These are phyloP conservation scores for Gigaspora rosea DNA, from an alignment of 192 early-diverging fungal genomes.

Conservation along the genomic window DNA sequence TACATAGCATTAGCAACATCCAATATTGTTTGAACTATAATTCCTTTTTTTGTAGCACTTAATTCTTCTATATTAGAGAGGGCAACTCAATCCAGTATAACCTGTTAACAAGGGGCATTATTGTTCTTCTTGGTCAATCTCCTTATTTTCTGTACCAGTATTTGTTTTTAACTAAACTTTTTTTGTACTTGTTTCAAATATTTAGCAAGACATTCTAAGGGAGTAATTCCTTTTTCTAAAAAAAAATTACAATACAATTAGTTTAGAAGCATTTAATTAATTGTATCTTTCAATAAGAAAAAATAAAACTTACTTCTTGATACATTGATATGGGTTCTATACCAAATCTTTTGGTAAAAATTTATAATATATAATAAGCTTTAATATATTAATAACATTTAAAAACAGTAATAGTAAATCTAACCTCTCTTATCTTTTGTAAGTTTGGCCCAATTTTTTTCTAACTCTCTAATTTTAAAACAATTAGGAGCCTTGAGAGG, in stretches of 20 bases:
- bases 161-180: background rate
- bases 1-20: slow-evolving; percentile 19
- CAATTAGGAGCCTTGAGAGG: slow-evolving; percentile 20
- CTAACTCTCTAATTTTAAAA: slow-evolving; percentile 24
- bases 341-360: slow-evolving; percentile 13
- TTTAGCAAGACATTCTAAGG: slow-evolving; percentile 12
- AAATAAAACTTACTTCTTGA: slow-evolving; percentile 23
- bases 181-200: slow-evolving; percentile 7
- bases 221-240: slow-evolving; percentile 18
- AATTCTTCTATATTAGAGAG: slow-evolving; percentile 16
- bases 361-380: slow-evolving; percentile 6
- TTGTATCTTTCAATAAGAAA: slow-evolving; percentile 11
- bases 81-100: background rate
- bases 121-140: slow-evolving; percentile 5
- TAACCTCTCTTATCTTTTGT: slow-evolving; percentile 20
- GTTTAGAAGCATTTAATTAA: slow-evolving; percentile 22
- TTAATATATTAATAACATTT: slow-evolving; percentile 23
- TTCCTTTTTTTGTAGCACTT: background rate
- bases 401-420: slow-evolving; percentile 27
- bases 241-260: slow-evolving; percentile 11
- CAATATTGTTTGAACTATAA: slow-evolving; percentile 12
- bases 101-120: background rate
- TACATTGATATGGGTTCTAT: slow-evolving; percentile 9
- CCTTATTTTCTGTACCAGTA: slow-evolving; percentile 8
- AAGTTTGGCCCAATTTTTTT: background rate